Base-by-base conservation (phyloP, 2,329 filamentous ascomycete genomes). In the Colletotrichum agaves region DNA sequence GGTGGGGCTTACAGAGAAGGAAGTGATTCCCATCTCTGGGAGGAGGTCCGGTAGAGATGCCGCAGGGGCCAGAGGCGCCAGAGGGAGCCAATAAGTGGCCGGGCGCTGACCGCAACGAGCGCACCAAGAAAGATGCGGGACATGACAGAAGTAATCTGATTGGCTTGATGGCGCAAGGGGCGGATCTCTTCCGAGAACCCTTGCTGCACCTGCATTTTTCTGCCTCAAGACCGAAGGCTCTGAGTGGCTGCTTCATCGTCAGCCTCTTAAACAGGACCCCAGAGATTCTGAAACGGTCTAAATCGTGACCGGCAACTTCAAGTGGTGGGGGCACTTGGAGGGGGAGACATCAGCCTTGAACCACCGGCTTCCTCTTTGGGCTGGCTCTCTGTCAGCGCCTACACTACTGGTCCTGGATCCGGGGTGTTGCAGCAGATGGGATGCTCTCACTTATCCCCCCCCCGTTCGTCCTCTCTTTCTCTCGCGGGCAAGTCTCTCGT, bases 121-220 rank as follows among this genome's bases (percentile, higher is more conserved):
- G 35, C 50, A 44, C 57, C 31, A 19, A 41, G 23, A 63, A 31
- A 37, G 46, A 37, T 27, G 44, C 35, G 52, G 52, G 44, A 37
- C n/a, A 33, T 31, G 53, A 17, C 15, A 15, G 23, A 23, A 43
- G n/a, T 13, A 10, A 11, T 27, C 11, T 64, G 53, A 64, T 67
- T 67, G 61, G 60, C 6, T 35, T 2, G n/a, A 10, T 4, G 21
- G 15, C n/a, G 15, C 41, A n/a, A 33, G 57, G 49, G 61, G 61
- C 64, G 64, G 64, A 64, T 67, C 64, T 64, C 61, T 64, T 67
- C 64, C 64, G 64, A 67, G 33, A 46, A 49, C 55, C 64, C 64
- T 17, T 67, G 64, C 47, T 23, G 27, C 46, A 37, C 47, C 35
- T 37, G 44, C 39, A 11, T 21, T 11, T 15, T 23, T 50, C n/a